These are phyloP conservation scores for Saccharomyces hybrid DNA, from an alignment of 1,139 yeast species.

Conservation along the genomic window DNA sequence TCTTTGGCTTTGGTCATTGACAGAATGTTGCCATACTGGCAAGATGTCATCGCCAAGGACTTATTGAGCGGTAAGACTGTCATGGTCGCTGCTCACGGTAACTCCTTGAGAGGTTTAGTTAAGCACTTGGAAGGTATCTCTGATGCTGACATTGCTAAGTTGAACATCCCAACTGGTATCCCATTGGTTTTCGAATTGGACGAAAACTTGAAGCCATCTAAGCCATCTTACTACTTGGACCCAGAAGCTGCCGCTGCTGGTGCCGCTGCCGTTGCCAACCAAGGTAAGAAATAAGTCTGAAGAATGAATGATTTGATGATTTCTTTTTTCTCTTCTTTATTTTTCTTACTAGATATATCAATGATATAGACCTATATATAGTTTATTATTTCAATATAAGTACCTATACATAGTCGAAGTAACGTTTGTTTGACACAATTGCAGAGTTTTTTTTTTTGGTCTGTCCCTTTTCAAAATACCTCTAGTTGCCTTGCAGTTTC, in stretches of 20 bases:
- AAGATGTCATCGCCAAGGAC: slow-evolving; percentile 82
- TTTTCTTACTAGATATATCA: not conserved
- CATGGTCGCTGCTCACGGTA: slow-evolving; percentile 94
- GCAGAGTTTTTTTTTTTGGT: not conserved
- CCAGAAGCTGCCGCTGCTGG: slow-evolving; percentile 99
- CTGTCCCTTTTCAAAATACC: too few species aligned
- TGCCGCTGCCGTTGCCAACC: slow-evolving; percentile 98
- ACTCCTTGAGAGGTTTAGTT: slow-evolving; percentile 94
- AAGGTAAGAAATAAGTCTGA: slow-evolving; percentile 51
- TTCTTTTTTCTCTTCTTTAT: not conserved
- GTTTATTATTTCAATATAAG: not conserved
- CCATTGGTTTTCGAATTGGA: slow-evolving; percentile 97
- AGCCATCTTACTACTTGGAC: slow-evolving; percentile 93
- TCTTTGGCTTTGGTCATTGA: slow-evolving; percentile 92
- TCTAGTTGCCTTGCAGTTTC: too few species aligned
- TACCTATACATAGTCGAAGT: not conserved
- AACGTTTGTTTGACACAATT: not conserved
- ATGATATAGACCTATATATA: not conserved
- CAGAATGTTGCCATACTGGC: slow-evolving; percentile 97
- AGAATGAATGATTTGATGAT: not conserved
- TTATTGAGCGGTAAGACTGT: slow-evolving; percentile 84
- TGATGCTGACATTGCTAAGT: slow-evolving; percentile 84
- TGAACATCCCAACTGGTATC: slow-evolving; percentile 97
- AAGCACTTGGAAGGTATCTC: slow-evolving; percentile 94
- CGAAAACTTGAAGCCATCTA: slow-evolving; percentile 75